Conservation (phyloP, 2,329 filamentous ascomycete genomes). For the Camptophora hylomeconis region DNA sequence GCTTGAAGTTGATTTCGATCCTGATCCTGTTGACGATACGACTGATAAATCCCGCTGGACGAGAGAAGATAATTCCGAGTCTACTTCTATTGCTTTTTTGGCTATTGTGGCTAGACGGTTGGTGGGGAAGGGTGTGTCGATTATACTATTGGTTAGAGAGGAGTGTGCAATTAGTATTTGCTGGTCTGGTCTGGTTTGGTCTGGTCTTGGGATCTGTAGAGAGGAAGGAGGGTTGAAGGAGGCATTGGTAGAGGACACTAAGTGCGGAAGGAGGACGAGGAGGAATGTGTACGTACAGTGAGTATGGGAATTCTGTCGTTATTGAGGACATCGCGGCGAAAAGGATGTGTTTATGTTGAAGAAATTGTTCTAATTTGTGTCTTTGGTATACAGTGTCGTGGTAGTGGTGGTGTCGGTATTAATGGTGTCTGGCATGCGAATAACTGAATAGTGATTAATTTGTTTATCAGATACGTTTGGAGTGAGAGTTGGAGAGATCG, state of each 20-base stretch:
- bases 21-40: slow-evolving; percentile 19
- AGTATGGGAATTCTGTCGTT: slow-evolving; percentile 50
- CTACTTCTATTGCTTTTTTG: slow-evolving; percentile 63
- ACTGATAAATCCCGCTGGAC: slow-evolving; percentile 61
- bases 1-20: no score
- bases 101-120: slow-evolving; percentile 65
- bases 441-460: no score
- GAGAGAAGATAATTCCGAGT: slow-evolving; percentile 75
- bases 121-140: slow-evolving; percentile 71
- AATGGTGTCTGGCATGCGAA: no score
- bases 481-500: no score
- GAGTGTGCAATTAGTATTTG: no score
- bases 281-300: slow-evolving; percentile 46
- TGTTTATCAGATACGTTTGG: no score
- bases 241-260: slow-evolving; percentile 11
- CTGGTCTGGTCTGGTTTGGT: slow-evolving; percentile 5
- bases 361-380: no score
- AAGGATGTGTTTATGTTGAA: no score
- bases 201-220: slow-evolving; percentile 6
- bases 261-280: slow-evolving; percentile 3
- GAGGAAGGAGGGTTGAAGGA: no score
- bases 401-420: no score
- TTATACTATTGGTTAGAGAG: slow-evolving; percentile 44
- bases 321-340: no score
- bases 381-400: background rate